These are phyloP conservation scores for Colletotrichum sp. DNA, from an alignment of 2,329 filamentous ascomycete species.

Conservation along the genomic window DNA sequence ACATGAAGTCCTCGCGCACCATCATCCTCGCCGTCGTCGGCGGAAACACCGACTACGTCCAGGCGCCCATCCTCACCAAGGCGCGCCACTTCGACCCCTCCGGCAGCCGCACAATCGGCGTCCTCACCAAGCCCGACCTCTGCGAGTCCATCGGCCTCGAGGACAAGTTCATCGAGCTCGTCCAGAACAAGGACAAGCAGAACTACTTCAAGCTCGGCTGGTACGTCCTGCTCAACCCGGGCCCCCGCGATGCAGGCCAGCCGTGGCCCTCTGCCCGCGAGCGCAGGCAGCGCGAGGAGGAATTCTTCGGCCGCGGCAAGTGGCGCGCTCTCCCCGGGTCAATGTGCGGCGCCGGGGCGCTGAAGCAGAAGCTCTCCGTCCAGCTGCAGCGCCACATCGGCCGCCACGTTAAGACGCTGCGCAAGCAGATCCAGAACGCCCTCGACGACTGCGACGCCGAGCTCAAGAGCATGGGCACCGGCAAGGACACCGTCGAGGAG, in stretches of 20 bases:
- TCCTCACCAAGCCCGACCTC: slow-evolving; percentile 58
- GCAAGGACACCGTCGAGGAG: slow-evolving; percentile 57
- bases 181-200: slow-evolving; percentile 53
- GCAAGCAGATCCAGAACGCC: slow-evolving; percentile 55
- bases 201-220: slow-evolving; percentile 58
- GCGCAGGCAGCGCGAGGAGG: slow-evolving; percentile 46
- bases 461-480: slow-evolving; percentile 54
- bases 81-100: slow-evolving; percentile 55
- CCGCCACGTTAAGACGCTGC: slow-evolving; percentile 54
- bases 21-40: slow-evolving; percentile 62
- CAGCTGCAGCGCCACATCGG: slow-evolving; percentile 59
- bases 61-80: slow-evolving; percentile 56
- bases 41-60: slow-evolving; percentile 60
- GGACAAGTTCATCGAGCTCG: slow-evolving; percentile 59
- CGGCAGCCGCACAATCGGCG: slow-evolving; percentile 55
- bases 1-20: slow-evolving; percentile 61
- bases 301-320: slow-evolving; percentile 55
- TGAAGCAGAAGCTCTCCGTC: slow-evolving; percentile 53
- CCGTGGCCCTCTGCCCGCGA: slow-evolving; percentile 48
- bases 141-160: slow-evolving; percentile 58
- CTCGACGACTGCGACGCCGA: slow-evolving; percentile 54
- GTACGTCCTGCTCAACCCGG: slow-evolving; percentile 57
- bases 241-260: slow-evolving; percentile 46
- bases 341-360: slow-evolving; percentile 51
- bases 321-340: slow-evolving; percentile 52